A percentile compares a stretch with the other conserved stretches of the same genome.
These are phyloP conservation scores for Globisporangium cylindrosporum DNA, from an alignment of 352 stramenopile genomes.

Conservation along the genomic window DNA sequence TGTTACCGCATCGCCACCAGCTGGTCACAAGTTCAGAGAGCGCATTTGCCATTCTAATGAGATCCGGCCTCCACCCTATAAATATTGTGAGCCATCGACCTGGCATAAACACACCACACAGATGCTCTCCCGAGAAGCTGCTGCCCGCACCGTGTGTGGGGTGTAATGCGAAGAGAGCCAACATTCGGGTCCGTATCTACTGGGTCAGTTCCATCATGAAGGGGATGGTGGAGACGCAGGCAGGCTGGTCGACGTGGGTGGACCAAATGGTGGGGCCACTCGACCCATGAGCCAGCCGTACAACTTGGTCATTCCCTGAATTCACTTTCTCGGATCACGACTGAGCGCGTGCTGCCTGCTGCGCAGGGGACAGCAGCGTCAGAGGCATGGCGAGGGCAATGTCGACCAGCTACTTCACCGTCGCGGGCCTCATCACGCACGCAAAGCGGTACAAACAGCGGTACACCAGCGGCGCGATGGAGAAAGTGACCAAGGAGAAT, in stretches of 20 bases:
- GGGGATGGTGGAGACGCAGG: background rate
- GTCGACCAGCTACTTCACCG: slow-evolving; percentile 20
- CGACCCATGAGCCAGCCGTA: background rate
- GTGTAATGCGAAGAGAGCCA: background rate
- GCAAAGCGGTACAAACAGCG: slow-evolving; percentile 10
- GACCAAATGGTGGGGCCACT: background rate
- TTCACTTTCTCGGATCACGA: background rate
- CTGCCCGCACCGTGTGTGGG: background rate
- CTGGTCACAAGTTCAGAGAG: slow-evolving; percentile 7
- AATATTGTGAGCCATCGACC: background rate
- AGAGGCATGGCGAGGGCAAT: background rate
- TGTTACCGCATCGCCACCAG: background rate
- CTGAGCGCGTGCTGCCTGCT: slow-evolving; percentile 4
- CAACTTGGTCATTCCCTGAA: slow-evolving; percentile 4
- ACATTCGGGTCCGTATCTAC: slow-evolving; percentile 2
- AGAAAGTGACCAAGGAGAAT: slow-evolving; percentile 15
- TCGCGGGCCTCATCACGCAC: slow-evolving; percentile 12
- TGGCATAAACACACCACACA: background rate
- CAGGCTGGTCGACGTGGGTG: background rate
- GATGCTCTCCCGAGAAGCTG: slow-evolving; percentile 10
- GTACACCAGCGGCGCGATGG: background rate
- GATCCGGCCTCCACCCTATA: background rate
- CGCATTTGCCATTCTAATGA: background rate
- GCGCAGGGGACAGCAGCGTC: background rate
- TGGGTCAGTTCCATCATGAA: background rate